Base-by-base conservation (phyloP, 208 protist species). In the Trypanosoma scelopori region DNA sequence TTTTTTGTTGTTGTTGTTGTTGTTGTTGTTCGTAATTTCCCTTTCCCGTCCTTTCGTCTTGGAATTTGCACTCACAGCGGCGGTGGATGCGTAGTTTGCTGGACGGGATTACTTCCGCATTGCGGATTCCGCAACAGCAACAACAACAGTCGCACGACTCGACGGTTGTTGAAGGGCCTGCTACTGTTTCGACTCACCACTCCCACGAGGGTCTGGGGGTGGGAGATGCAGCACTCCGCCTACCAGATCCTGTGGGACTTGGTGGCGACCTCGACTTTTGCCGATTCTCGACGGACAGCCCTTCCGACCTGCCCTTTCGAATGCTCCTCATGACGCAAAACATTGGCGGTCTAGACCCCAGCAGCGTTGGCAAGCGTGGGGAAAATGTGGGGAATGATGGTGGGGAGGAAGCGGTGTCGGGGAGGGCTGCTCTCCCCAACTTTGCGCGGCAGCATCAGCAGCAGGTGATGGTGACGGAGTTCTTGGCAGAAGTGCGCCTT, bases 261-360 rank as follows among this genome's bases (percentile, higher is more conserved):
- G 32, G 47, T 48, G 13, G 55, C 30, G 32, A 32, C 42, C n/a
- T 20, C 23, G 11, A 37, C 22, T 62, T 23, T 39, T 67, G 50
- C 46, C 0, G 18, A 12, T 74, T 68, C 57, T 15, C 59, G 16
- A 48, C 28, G 3, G 59, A 74, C 16, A 53, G 32, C 25, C 46
- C 43, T 20, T n/a, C 68, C 5, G 60, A 74, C 37, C 55, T 56
- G 13, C 78, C 80, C 46, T 84, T 84, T 57, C 80, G 70, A 13
- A 64, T 89, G 49, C 77, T 93, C 0, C 45, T 91, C 3, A 49
- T 94, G 3, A 89, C 88, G 5, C 88, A 94, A 65, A 94, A 94
- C 55, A 68, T 94, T 39, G 85, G 88, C 39, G 80, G 76, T 61
- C 81, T 94, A 55, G 78, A 79, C 4, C 5, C 55, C 22, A 15